phyloP scores from a whole-genome alignment of 331 rosid species.

The Acacia pycnantha region DNA sequence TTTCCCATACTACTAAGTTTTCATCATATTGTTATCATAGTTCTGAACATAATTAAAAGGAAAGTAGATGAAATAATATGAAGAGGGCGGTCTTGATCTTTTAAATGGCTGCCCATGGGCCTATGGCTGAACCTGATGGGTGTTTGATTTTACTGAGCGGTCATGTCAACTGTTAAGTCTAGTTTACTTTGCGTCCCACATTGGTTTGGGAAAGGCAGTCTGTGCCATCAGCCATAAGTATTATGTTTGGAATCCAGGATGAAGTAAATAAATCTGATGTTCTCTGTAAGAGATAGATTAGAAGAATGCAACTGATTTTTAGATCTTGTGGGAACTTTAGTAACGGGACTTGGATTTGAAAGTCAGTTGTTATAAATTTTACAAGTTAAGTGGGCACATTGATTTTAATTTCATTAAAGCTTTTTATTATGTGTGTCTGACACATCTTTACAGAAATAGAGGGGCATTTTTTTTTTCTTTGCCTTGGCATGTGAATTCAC shows the following conservation, averaged over 20 bases:
- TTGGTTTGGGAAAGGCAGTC: background rate
- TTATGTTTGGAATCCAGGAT: background rate
- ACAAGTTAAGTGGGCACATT: background rate
- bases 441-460: slow-evolving; percentile 2
- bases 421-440: background rate
- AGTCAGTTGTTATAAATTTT: background rate
- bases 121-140: slow-evolving; percentile 1
- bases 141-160: background rate
- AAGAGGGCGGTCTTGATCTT: background rate
- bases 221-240: background rate
- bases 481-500: background rate
- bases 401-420: background rate
- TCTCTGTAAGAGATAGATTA: slow-evolving; percentile 9
- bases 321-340: background rate
- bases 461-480: background rate
- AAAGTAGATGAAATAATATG: background rate
- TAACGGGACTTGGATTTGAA: background rate
- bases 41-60: background rate
- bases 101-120: background rate
- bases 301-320: background rate
- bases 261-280: slow-evolving; percentile 10
- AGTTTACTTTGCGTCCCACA: background rate
- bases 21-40: background rate
- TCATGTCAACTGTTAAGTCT: background rate
- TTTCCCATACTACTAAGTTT: no score